phyloP scores from a whole-genome alignment of 1,139 yeast genomes.

The Scheffersomyces stambukii region DNA sequence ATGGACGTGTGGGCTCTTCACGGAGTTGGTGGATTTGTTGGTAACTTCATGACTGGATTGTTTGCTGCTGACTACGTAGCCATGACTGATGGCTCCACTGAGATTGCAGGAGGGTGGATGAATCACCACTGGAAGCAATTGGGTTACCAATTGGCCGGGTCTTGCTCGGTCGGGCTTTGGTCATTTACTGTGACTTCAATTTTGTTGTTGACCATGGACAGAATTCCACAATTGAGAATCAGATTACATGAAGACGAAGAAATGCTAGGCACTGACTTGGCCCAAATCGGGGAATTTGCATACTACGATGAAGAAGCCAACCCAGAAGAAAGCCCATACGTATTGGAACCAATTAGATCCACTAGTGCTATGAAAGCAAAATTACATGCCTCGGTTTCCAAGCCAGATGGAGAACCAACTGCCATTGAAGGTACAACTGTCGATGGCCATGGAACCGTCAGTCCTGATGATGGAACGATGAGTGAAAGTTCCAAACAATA shows the following conservation, averaged over 20 bases:
- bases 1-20: constrained; percentile 92
- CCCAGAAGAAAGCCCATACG: constrained; percentile 41
- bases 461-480: constrained; percentile 19
- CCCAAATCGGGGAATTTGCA: constrained; percentile 85
- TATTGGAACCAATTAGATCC: constrained; percentile 75
- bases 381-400: constrained; percentile 23
- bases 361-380: constrained; percentile 36
- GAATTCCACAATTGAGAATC: constrained; percentile 75
- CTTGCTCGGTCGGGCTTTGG: constrained; percentile 73
- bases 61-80: constrained; percentile 93
- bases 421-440: constrained; percentile 19
- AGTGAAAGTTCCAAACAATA: constrained; percentile 17
- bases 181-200: constrained; percentile 73
- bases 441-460: constrained; percentile 16
- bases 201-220: constrained; percentile 68
- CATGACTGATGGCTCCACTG: constrained; percentile 68
- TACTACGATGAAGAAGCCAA: constrained; percentile 53
- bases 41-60: constrained; percentile 80
- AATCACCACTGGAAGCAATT: constrained; percentile 86
- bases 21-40: constrained; percentile 90
- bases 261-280: constrained; percentile 79
- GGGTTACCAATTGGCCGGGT: constrained; percentile 91
- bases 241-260: constrained; percentile 90
- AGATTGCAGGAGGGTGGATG: constrained; percentile 88
- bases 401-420: constrained; percentile 13